These are phyloP conservation scores for Xenoacremonium recifei DNA, from an alignment of 2,329 filamentous ascomycete genomes.

Conservation along the genomic window DNA sequence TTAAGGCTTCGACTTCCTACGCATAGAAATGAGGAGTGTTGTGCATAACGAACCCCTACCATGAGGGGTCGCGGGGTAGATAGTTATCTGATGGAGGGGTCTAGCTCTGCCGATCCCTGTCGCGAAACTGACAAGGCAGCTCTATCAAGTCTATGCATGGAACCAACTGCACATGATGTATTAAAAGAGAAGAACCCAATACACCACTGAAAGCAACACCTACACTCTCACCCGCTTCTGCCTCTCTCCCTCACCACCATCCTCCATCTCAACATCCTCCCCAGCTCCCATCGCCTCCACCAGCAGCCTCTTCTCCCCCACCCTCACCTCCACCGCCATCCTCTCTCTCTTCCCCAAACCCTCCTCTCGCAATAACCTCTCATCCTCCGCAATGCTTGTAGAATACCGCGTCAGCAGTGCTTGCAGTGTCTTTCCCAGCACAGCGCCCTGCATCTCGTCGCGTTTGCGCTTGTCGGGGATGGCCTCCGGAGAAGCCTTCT, in stretches of 20 bases:
- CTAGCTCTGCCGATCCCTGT: too few relatives aligned
- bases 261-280: conserved; percentile 23
- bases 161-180: too few relatives aligned
- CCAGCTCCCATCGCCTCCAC: conserved; percentile 46
- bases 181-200: too few relatives aligned
- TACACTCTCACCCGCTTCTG: conserved; percentile 33
- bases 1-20: too few relatives aligned
- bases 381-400: conserved; percentile 41
- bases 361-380: conserved; percentile 31
- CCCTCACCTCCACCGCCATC: conserved; percentile 67
- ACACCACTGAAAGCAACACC: too few relatives aligned
- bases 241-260: conserved; percentile 23
- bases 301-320: conserved; percentile 71
- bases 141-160: too few relatives aligned
- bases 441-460: conserved; percentile 43
- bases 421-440: conserved; percentile 38
- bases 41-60: too few relatives aligned
- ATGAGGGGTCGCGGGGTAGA: too few relatives aligned
- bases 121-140: too few relatives aligned
- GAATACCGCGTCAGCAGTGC: conserved; percentile 40
- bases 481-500: conserved; percentile 41
- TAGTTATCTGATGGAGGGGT: too few relatives aligned
- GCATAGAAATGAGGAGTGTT: too few relatives aligned
- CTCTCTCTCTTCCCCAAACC: conserved; percentile 36
- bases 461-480: conserved; percentile 50